A percentile compares a stretch with the other conserved stretches of the same genome.
Conservation (phyloP, 495 filamentous ascomycete species). For the Parmelia sp. region DNA sequence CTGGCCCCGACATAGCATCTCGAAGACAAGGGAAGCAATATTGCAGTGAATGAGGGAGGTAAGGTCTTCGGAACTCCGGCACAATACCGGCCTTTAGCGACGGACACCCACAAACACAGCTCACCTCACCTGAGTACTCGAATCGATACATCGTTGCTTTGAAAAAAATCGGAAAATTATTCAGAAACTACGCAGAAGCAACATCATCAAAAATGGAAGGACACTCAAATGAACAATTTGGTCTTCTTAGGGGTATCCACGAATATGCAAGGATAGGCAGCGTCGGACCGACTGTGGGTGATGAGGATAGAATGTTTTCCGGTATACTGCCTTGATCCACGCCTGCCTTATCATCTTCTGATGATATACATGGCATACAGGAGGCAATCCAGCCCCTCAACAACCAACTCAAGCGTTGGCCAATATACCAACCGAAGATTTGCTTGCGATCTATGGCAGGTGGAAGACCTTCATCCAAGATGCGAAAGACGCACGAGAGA, state of each 20-base stretch:
- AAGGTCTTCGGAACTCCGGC: background rate
- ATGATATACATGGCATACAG: background rate
- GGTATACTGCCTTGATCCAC: background rate
- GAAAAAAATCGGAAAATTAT: no score
- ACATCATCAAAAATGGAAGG: background rate
- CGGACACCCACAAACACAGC: background rate
- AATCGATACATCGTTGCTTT: no score
- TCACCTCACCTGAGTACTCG: background rate
- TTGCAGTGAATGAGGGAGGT: background rate
- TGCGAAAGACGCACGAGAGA: no score
- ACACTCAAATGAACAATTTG: no score
- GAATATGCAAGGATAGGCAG: no score
- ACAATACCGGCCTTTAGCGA: background rate
- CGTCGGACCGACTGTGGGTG: background rate
- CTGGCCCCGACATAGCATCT: no score
- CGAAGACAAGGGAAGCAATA: background rate
- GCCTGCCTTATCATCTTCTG: background rate
- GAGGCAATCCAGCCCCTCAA: background rate
- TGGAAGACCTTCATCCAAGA: no score
- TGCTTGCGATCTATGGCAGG: background rate
- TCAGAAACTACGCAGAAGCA: background rate
- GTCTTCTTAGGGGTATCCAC: no score
- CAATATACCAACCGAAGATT: background rate
- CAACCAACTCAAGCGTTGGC: background rate
- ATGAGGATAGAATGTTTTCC: background rate